A percentile compares a stretch with the other conserved stretches of the same genome.
These are phyloP conservation scores for Cladobotryum protrusum DNA, from an alignment of 2,329 filamentous ascomycete genomes.

Conservation along the genomic window DNA sequence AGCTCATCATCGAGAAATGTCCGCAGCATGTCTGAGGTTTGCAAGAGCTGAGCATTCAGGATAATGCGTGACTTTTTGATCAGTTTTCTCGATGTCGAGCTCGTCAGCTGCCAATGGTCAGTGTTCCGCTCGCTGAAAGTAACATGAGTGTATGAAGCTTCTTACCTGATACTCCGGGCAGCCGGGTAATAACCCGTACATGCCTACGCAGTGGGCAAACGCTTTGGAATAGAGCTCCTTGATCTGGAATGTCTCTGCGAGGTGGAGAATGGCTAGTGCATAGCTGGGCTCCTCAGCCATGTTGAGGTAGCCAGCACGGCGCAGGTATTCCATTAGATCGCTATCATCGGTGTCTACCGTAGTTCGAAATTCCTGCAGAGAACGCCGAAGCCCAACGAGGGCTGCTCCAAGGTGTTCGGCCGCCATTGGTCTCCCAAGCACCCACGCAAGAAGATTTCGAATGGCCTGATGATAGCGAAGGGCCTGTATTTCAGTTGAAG, in stretches of 20 bases:
- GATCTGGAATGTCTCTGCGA: constrained; percentile 61
- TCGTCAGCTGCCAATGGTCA: constrained; percentile 35
- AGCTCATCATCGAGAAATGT: constrained; percentile 67
- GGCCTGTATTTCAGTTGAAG: constrained; percentile 45
- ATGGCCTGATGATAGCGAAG: constrained; percentile 61
- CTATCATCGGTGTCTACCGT: constrained; percentile 48
- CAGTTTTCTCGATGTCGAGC: constrained; percentile 53
- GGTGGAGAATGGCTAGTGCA: constrained; percentile 59
- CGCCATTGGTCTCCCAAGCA: constrained; percentile 59
- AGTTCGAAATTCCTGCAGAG: constrained; percentile 56
- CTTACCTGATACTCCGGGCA: constrained; percentile 57
- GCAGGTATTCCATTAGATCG: constrained; percentile 60
- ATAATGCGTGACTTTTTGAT: constrained; percentile 57
- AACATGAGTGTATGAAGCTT: neutral
- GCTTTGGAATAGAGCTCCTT: constrained; percentile 64
- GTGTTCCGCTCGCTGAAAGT: no score
- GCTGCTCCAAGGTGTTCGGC: constrained; percentile 59
- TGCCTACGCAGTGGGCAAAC: constrained; percentile 72
- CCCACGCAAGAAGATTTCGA: constrained; percentile 70
- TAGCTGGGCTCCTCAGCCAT: constrained; percentile 61
- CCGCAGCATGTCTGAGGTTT: constrained; percentile 53
- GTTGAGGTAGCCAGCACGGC: constrained; percentile 63
- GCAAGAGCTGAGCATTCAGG: constrained; percentile 56
- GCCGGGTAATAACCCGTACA: constrained; percentile 55
- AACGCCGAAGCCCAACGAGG: constrained; percentile 57